Percentiles rank a stretch among this genome's conserved stretches.
These are phyloP conservation scores for Boechera divaricarpa DNA, from an alignment of 345 rosid species.

Conservation along the genomic window DNA sequence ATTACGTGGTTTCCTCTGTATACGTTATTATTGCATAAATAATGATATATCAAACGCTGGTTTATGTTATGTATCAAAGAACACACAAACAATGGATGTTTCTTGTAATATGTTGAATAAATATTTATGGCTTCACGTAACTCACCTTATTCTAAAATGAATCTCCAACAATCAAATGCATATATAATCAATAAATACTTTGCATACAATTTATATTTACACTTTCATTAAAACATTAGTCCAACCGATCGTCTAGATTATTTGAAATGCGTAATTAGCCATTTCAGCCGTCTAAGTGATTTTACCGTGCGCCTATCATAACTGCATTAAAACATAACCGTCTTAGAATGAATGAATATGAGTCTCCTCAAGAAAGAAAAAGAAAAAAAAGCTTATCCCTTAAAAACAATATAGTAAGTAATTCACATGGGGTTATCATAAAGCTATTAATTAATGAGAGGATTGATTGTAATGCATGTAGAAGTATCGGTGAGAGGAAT, in stretches of 20 bases:
- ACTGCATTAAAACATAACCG: background rate
- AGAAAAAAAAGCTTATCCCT: background rate
- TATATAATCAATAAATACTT: background rate
- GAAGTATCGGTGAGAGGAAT: slow-evolving; percentile 3
- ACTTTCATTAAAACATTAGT: background rate
- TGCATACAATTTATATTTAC: background rate
- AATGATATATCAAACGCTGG: background rate
- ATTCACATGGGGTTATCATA: slow-evolving; percentile 17
- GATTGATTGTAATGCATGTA: slow-evolving; percentile 21
- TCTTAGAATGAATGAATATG: background rate
- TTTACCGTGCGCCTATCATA: background rate
- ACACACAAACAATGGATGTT: too few species aligned
- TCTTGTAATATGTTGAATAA: background rate
- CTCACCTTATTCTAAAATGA: background rate
- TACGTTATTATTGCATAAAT: background rate
- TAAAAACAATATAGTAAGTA: background rate
- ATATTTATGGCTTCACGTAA: background rate
- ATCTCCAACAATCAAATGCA: background rate
- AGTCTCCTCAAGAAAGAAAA: background rate
- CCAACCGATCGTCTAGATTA: background rate
- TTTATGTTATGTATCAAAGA: background rate
- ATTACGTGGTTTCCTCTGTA: background rate
- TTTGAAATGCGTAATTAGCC: background rate
- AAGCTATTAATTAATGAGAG: slow-evolving; percentile 7
- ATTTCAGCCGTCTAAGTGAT: background rate